Percentiles rank a stretch among this genome's conserved stretches.
Conservation (phyloP, 306 rosid species). For the Fragaria vesca region DNA sequence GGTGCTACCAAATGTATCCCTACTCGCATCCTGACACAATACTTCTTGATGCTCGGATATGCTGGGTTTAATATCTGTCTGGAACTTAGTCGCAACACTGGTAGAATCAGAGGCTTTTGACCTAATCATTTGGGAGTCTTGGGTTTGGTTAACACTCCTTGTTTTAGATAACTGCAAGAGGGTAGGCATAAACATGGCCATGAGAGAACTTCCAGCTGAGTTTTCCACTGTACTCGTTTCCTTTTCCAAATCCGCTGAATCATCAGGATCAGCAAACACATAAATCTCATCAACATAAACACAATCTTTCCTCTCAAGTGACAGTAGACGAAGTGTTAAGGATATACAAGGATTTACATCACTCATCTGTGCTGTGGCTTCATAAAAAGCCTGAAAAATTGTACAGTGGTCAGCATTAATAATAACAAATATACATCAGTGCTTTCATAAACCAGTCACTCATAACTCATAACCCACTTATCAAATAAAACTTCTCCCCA, state of each 20-base stretch:
- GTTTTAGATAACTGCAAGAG: conserved; percentile 75
- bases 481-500: background rate
- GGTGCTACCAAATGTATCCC: conserved; percentile 31
- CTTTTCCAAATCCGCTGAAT: conserved; percentile 45
- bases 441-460: background rate
- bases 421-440: background rate
- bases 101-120: conserved; percentile 30
- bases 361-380: conserved; percentile 86
- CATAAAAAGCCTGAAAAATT: conserved; percentile 61
- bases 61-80: conserved; percentile 34
- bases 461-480: background rate
- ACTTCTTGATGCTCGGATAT: conserved; percentile 29
- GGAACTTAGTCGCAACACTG: conserved; percentile 35
- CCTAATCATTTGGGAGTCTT: conserved; percentile 29
- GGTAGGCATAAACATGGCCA: conserved; percentile 82
- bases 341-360: conserved; percentile 78
- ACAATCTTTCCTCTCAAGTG: conserved; percentile 66
- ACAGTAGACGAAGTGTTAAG: conserved; percentile 71
- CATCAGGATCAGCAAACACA: conserved; percentile 77
- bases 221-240: conserved; percentile 39
- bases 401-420: conserved; percentile 12
- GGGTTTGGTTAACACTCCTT: conserved; percentile 30
- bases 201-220: conserved; percentile 58
- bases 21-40: conserved; percentile 38
- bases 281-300: conserved; percentile 74